Conservation (phyloP, 176 grass and related monocot genomes). For the Carex cristatella region DNA sequence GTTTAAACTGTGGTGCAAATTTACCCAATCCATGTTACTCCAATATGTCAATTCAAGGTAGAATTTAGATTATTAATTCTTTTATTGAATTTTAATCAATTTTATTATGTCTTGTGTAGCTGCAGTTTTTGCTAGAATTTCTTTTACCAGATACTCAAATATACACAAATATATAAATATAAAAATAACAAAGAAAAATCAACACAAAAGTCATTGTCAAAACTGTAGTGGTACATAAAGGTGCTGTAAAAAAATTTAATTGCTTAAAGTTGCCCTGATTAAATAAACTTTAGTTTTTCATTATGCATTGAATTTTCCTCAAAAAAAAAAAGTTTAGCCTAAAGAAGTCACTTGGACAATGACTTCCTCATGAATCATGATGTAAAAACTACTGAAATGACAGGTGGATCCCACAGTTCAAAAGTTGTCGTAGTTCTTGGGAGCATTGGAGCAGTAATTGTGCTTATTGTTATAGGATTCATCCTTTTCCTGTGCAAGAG, state of each 20-base stretch:
- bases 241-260: background rate
- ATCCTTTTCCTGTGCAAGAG: constrained; percentile 64
- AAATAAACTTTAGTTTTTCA: background rate
- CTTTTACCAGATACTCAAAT: background rate
- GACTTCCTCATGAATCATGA: background rate
- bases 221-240: background rate
- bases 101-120: background rate
- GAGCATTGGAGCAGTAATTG: constrained; percentile 58
- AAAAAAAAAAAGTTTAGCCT: background rate
- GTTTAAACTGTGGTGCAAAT: constrained; percentile 72
- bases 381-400: background rate
- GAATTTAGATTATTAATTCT: constrained; percentile 14
- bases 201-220: background rate
- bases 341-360: background rate
- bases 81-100: constrained; percentile 14
- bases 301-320: background rate
- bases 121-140: constrained; percentile 1
- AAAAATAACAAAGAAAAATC: background rate
- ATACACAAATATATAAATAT: background rate
- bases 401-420: constrained; percentile 55
- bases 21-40: constrained; percentile 66
- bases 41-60: constrained; percentile 61
- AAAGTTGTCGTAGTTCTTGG: constrained; percentile 76
- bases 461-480: constrained; percentile 48
- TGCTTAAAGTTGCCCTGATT: background rate